Base-by-base conservation (phyloP, 352 stramenopile genomes). In the Globisporangium spinosum region DNA sequence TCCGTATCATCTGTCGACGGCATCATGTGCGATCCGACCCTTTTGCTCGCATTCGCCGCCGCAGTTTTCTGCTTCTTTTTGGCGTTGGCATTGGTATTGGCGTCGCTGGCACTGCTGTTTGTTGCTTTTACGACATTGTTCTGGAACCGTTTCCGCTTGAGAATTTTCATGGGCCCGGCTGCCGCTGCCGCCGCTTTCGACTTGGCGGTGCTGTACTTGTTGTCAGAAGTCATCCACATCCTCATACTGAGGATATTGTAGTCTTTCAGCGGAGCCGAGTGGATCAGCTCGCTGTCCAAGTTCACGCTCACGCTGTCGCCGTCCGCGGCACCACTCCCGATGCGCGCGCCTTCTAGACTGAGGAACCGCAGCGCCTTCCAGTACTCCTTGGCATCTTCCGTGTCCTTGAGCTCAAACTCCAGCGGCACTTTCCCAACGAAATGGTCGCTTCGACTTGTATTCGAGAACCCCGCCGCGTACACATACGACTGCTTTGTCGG, bases 351-450 rank as follows among this genome's bases (percentile, higher is more conserved):
- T 63, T 94, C 85, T 2, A 91, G 62, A 43, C 79, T 89, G 51
- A 94, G 71, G 58, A 91, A 89, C n/a, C 78, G 77, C 34, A 94
- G 67, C 2, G 80, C 76, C 9, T 89, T 88, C 86, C 86, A 94
- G 49, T 89, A 94, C n/a, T 79, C 74, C 66, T 79, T 85, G 12
- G 72, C 78, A 61, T 82, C 68, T 1, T 89, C 77, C 4, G 68
- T 61, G 51, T 51, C 63, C 12, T 74, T 62, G 32, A 94, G 71
- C 20, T 64, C 43, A 45, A 90, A 92, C 17, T 79, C 74, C 3
- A 94, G 69, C 23, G 83, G 83, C 20, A 92, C 74, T 29, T 75
- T 72, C n/a, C 83, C 83, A 4, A 74, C 65, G 23, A 87, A 78
- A 13, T 87, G 75, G 17, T 86, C 81, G 56, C 74, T 83, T 58